Base-by-base conservation (phyloP, 1,284 basidiomycete species). In the Lentinula novae-zelandiae region DNA sequence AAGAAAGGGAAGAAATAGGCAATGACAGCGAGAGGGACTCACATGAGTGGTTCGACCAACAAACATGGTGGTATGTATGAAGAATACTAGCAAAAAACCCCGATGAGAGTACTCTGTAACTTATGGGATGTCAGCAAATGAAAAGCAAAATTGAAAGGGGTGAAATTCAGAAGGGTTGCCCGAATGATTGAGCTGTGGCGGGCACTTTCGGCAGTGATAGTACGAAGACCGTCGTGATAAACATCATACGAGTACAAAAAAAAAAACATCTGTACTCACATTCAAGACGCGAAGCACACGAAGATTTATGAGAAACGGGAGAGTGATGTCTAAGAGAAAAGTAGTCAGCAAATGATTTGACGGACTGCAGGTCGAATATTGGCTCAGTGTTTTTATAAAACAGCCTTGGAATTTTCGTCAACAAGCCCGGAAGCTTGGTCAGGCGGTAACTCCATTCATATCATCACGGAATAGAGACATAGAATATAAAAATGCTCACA, bases 191-290 rank as follows among this genome's bases (percentile, higher is more conserved):
- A 92, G 89, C 89, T 92, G 86, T 90, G 86, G 86, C 89, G 89
- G 90, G 90, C 90, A 83, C 70, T 89, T 92, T 92, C 89, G 89
- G 86, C 88, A 90, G 75, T 62, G 67, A 71, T 75, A 64, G 68
- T 92, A 91, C 89, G 89, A 87, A 91, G 89, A 92, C 89, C 89
- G 89, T 92, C 90, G 90, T 92, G 88, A 85, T 86, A 75, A 75
- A 68, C 83, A 85, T 84, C 82, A 82, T 80, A 31, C 1, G 27
- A 27, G 27, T 60, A 66, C 51, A 49, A 34, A 40, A 53, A 44
- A 44, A 40, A 42, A 49, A 20, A 34, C 22, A 56, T 13, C 10
- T 27, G 17, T 52, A 50, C 63, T 64, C 54, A 62, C 48, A 57
- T 22, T 31, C 20, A 34, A 20, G 33, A 27, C 27, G 27, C 3